Base-by-base conservation (phyloP, 129 eudicot species). In the Rutidosis leptorrhynchoides region DNA sequence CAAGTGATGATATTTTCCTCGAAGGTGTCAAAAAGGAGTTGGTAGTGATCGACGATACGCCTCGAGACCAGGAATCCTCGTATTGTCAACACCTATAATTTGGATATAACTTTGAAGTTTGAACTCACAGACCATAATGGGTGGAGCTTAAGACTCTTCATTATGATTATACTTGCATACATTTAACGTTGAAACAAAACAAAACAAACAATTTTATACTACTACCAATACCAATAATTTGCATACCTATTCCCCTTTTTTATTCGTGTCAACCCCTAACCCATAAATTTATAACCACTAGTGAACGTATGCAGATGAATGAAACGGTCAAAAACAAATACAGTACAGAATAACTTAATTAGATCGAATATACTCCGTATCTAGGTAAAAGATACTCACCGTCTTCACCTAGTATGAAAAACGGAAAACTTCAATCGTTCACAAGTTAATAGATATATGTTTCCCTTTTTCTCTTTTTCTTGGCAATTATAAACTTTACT, bases 1-100 rank as follows among this genome's bases (percentile, higher is more conserved):
- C 7, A 42, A 1, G 32, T 58, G 57, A 29, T 48, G 35, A 69
- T 71, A 6, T 70, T 12, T 70, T 58, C 58, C 61, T 71, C 52
- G 55, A 63, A 35, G 71, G 11, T 63, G 56, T 25, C 35, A 73
- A 73, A 73, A 72, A 73, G 64, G 77, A 23, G 57, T 25, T 58
- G 57, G 57, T 60, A 54, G 33, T 54, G 69, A 61, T 15, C 51
- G 24, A 61, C 53, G 69, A 61, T 37, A 24, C 42, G 60, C 68
- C 52, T 11, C 9, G 29, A 67, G 60, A 67, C 46, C 60, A 9
- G 65, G 55, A 59, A 70, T 45, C 68, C 61, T 71, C 33, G 33
- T 70, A 61, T 52, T 71, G 61, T 61, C 62, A 61, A 15, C 62
- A 58, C 45, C 32, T 59, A 62, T 71, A 29, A 30, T 25, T 71